Percentiles rank a stretch among this genome's conserved stretches.
phyloP scores from a whole-genome alignment of 2,329 filamentous ascomycete species.

The Fusarium incarnatum region DNA sequence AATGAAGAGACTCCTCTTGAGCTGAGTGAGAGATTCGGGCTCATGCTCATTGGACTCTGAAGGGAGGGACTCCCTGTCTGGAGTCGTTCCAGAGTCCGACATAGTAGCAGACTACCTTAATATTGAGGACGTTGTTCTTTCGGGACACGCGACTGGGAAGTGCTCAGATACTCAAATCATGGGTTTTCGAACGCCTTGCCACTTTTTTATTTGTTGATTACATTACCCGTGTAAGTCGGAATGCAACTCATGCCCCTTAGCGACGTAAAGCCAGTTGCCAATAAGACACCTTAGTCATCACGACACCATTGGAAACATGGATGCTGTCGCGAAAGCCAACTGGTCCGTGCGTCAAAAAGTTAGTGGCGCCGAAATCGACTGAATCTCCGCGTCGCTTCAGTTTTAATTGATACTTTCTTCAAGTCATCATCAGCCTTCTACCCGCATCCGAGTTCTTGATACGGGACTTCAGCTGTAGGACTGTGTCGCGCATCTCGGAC shows the following conservation, averaged over 20 bases:
- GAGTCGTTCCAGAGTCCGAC: slow-evolving; percentile 38
- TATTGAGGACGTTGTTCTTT: not conserved
- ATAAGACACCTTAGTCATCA: slow-evolving; percentile 27
- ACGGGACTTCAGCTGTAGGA: not conserved
- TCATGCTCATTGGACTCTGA: slow-evolving; percentile 29
- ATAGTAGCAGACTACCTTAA: slow-evolving; percentile 7
- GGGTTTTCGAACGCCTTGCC: slow-evolving; percentile 4
- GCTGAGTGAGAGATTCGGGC: slow-evolving; percentile 41
- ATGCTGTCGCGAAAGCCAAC: slow-evolving; percentile 9
- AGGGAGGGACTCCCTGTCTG: slow-evolving; percentile 36
- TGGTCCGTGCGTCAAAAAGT: slow-evolving; percentile 46
- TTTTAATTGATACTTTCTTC: slow-evolving; percentile 24
- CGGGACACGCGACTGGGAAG: not conserved
- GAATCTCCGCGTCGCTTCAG: slow-evolving; percentile 14
- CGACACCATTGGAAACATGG: not conserved
- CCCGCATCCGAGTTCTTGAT: not conserved
- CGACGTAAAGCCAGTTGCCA: slow-evolving; percentile 38
- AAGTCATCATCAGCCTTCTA: slow-evolving; percentile 16
- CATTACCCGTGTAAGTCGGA: slow-evolving; percentile 41
- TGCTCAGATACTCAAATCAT: not conserved
- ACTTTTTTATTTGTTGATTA: slow-evolving; percentile 26
- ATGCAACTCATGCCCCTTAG: slow-evolving; percentile 36
- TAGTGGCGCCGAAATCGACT: slow-evolving; percentile 26
- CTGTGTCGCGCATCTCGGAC: slow-evolving; percentile 17
- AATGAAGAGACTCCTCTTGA: slow-evolving; percentile 38